These are phyloP conservation scores for Nigrospora osmanthi DNA, from an alignment of 2,329 filamentous ascomycete species.

Conservation along the genomic window DNA sequence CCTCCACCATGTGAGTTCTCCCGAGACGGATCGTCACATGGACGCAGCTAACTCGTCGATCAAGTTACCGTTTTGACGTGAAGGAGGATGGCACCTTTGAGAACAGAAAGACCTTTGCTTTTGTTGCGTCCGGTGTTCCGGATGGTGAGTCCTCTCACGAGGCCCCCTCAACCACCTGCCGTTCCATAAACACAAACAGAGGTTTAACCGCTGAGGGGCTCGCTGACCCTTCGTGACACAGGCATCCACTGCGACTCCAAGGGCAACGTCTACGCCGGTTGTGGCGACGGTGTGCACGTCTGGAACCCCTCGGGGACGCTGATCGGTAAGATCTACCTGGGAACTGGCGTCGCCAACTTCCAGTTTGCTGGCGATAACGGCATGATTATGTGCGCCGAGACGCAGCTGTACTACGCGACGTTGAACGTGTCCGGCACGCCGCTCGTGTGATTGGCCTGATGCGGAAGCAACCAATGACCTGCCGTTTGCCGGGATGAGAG, in stretches of 20 bases:
- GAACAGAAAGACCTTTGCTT: conserved; percentile 49
- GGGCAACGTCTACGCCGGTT: conserved; percentile 47
- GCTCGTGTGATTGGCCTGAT: too few species aligned
- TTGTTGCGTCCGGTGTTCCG: conserved; percentile 41
- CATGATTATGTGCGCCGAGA: conserved; percentile 34
- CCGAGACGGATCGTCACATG: background rate
- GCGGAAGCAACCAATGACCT: too few species aligned
- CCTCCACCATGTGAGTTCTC: conserved; percentile 37
- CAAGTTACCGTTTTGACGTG: conserved; percentile 38
- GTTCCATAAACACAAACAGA: background rate
- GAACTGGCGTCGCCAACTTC: conserved; percentile 37
- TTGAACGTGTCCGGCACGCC: conserved; percentile 8
- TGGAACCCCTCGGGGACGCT: conserved; percentile 39
- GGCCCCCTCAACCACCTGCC: background rate
- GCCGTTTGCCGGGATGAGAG: too few species aligned
- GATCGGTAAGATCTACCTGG: conserved; percentile 49
- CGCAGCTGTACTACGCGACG: conserved; percentile 29
- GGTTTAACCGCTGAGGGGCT: background rate
- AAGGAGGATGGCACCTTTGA: conserved; percentile 34
- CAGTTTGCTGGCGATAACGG: conserved; percentile 34
- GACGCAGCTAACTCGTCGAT: background rate
- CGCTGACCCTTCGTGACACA: conserved; percentile 16
- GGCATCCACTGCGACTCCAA: conserved; percentile 46
- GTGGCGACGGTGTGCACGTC: conserved; percentile 42
- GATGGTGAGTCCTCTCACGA: conserved; percentile 38